Evolutionary conservation across 1,284 basidiomycete species (phyloP), one percentile per base, ranked within the genome.

Genomic region (Microbotryum saponariae): DNA sequence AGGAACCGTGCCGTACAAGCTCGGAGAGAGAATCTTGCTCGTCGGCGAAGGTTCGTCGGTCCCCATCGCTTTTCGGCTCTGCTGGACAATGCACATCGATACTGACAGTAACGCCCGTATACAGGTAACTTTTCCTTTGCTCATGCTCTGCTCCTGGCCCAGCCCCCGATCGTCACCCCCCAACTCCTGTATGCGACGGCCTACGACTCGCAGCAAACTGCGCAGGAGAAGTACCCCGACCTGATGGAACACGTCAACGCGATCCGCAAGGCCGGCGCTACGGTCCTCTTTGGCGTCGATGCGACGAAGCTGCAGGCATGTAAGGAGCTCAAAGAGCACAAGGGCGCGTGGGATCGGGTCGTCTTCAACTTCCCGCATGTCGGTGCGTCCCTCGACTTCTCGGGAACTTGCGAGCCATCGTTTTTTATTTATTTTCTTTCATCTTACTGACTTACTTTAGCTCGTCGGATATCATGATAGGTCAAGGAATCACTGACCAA

Each of bases 281-380:
- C 83, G 51, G 83, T 97, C 2, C 73, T 89, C 4, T 98, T 97
- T 74, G 81, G 81, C 7, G 82, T 97, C 14, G 94, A 98, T 75
- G 93, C 87, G 1, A 79, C 83, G 3, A 86, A 82, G 67, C 77
- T 88, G 16, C 86, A 90, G 63, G 88, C 87, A 73, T 82, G 83
- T 61, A 83, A 85, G 66, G 83, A 80, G 47, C 75, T 76, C 58
- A 76, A 70, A 58, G 74, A 71, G 46, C 59, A 58, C 52, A 53
- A 69, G 79, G 80, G 54, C 74, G 79, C 77, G 64, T 86, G 88
- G 82, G 86, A 91, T 79, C 83, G 76, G 59, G 82, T 97, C 61
- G 85, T 91, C 25, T 97, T 91, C 84, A 97, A 97, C 74, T 98
- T 97, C 72, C 94, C 94, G 56, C 94, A 98, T 78, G 88, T 88